A percentile compares a stretch with the other conserved stretches of the same genome.
Evolutionary conservation across 306 rosid species (phyloP).

Genomic region (Albizia julibrissin): DNA sequence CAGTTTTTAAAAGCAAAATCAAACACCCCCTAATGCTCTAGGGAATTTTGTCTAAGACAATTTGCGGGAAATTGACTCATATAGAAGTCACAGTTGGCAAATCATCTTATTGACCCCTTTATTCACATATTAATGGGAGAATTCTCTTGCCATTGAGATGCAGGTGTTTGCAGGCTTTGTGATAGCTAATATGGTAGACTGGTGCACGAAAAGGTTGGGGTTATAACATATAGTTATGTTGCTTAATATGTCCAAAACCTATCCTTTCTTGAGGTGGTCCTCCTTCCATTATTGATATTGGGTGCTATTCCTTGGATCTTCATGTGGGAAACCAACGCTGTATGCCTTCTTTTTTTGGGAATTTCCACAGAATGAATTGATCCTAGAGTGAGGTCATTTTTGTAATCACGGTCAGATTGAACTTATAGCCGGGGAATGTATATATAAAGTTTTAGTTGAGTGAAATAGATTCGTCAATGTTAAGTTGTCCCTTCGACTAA

Average conservation of each 20-base stretch:
- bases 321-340: conserved; percentile 28
- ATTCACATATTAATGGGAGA: conserved; percentile 10
- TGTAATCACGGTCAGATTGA: conserved; percentile 22
- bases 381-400: conserved; percentile 34
- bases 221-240: conserved; percentile 49
- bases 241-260: conserved; percentile 27
- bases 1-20: too few species aligned
- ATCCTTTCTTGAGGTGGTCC: conserved; percentile 23
- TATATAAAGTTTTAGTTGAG: neutral
- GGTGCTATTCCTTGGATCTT: conserved; percentile 29
- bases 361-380: conserved; percentile 36
- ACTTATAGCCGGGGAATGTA: conserved; percentile 8
- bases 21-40: too few species aligned
- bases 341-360: conserved; percentile 1
- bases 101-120: neutral
- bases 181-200: conserved; percentile 83
- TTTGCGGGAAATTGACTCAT: neutral
- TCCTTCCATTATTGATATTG: conserved; percentile 3
- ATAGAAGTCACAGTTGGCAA: neutral
- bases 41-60: neutral
- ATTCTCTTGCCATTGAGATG: conserved; percentile 31
- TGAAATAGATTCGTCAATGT: neutral
- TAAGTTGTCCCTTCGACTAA: neutral
- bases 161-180: conserved; percentile 97
- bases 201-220: conserved; percentile 65